Evolutionary conservation across 2,329 filamentous ascomycete species (phyloP), one percentile per base, ranked within the genome.

Genomic region (Alternaria sp.): DNA sequence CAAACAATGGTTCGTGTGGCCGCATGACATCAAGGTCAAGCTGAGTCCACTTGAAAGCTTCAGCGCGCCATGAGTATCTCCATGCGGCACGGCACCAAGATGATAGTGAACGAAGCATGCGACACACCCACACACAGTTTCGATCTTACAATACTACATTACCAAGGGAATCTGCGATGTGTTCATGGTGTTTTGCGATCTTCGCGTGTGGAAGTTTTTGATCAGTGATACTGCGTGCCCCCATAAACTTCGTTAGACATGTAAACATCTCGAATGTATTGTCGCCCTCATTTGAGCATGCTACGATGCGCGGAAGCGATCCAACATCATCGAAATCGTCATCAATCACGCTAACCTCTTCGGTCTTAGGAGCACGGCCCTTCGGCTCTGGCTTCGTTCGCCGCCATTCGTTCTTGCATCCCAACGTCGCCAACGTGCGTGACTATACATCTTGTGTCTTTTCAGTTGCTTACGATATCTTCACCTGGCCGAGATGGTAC

Each of bases 1-100:
- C 32, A 81, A 81, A 61, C 77, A 77, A 50, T 82, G 80, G 80
- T 82, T 82, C 59, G 73, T 81, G 6, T 77, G 79, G 67, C 78
- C 80, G 53, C 74, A 79, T 68, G 50, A 75, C 26, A 67, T 76
- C 59, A 71, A 68, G 53, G 67, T 77, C 21, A 75, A 67, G 66
- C 67, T 77, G 60, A 62, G 65, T 21, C 51, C 25, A 15, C 19
- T 65, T 25, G 60, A 67, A 43, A 62, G 58, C n/a, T 5, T 17
- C 30, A 40, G 28, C 49, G 49, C 40, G n/a, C 46, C 47, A 6
- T 47, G 26, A 30, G 21, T 40, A 1, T 12, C 13, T 25, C 3
- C 30, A 6, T 36, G 11, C 19, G 19, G 13, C 8, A 21, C n/a
- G 36, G 36, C 36, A 40, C n/a, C 36, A 5, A 17, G 15, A 11